Evolutionary conservation across 1,139 yeast genomes (phyloP), one percentile per base, ranked within the genome.

Genomic region (Meyerozyma athensensis): DNA sequence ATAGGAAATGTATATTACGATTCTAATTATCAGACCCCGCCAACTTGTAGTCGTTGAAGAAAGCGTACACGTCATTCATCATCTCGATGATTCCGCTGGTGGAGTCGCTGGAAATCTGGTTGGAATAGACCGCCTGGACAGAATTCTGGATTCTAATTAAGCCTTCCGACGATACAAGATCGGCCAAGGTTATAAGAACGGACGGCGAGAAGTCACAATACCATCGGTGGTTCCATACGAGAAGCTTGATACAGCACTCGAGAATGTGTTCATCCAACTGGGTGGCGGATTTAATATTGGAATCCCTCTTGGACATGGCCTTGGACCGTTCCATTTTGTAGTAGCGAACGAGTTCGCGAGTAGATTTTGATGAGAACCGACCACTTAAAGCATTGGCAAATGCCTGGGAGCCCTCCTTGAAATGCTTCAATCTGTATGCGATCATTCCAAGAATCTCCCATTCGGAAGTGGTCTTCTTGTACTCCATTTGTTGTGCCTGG

Each of bases 161-260:
- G 0, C 96, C 96, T 52, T 86, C 89, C 50, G 81, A 82, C 20
- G 79, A 78, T 21, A 86, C 81, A 43, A 86, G 67, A 39, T 72
- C 77, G 30, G 77, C 66, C 40, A 89, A 61, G 1, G 79, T 68
- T 23, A 65, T 59, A 16, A 81, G 57, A 40, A 87, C 67, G 35
- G 70, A 68, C 19, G 94, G 86, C 7, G 95, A 81, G 52, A 89
- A 90, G 48, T 90, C 96, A 46, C 81, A 77, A 62, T 92, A 94
- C 98, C 98, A 94, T 56, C 98, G 79, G 61, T 89, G 97, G 56
- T 89, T 86, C 97, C 97, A 92, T 16, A 95, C 95, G 26, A 84
- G 67, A 41, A 92, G 66, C 50, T 83, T 84, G 36, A 89, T 86
- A 42, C 81, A 65, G 30, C 85, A 66, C 44, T 84, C 92, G 47